Conservation (phyloP, 2,329 filamentous ascomycete species). For the Drechslerella dactyloides region DNA sequence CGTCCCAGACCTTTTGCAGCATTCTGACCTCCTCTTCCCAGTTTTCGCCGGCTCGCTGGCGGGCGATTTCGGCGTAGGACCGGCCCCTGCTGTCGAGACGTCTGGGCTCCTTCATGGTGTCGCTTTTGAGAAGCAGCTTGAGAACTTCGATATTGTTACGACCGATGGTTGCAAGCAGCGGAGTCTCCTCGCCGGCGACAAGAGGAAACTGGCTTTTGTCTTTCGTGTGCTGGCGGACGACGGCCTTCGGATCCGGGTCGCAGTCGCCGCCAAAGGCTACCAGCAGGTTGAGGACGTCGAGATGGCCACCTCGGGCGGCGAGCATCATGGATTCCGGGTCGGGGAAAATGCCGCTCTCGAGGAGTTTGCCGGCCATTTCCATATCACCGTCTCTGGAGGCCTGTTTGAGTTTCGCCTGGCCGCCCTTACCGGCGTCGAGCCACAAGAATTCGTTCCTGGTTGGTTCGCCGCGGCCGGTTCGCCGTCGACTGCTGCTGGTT, state of each 20-base stretch:
- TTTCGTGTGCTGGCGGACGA: constrained; percentile 50
- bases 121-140: constrained; percentile 71
- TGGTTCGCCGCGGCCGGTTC: constrained; percentile 53
- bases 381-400: constrained; percentile 60
- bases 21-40: constrained; percentile 88
- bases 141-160: constrained; percentile 85
- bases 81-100: constrained; percentile 73
- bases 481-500: constrained; percentile 46
- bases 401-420: constrained; percentile 55
- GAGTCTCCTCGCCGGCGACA: constrained; percentile 77
- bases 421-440: constrained; percentile 55
- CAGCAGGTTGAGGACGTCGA: constrained; percentile 80
- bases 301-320: constrained; percentile 88
- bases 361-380: constrained; percentile 54
- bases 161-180: constrained; percentile 92
- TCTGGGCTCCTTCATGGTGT: constrained; percentile 76
- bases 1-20: constrained; percentile 76
- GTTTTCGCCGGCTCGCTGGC: constrained; percentile 79
- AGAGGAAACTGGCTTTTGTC: constrained; percentile 53
- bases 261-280: constrained; percentile 70
- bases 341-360: constrained; percentile 60
- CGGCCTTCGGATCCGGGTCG: constrained; percentile 62
- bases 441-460: constrained; percentile 55
- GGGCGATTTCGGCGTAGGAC: constrained; percentile 85
- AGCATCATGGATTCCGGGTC: constrained; percentile 89